Percentiles rank a stretch among this genome's conserved stretches.
Evolutionary conservation across 495 filamentous ascomycete species (phyloP).

Genomic region (Aspergillus conjunctus): DNA sequence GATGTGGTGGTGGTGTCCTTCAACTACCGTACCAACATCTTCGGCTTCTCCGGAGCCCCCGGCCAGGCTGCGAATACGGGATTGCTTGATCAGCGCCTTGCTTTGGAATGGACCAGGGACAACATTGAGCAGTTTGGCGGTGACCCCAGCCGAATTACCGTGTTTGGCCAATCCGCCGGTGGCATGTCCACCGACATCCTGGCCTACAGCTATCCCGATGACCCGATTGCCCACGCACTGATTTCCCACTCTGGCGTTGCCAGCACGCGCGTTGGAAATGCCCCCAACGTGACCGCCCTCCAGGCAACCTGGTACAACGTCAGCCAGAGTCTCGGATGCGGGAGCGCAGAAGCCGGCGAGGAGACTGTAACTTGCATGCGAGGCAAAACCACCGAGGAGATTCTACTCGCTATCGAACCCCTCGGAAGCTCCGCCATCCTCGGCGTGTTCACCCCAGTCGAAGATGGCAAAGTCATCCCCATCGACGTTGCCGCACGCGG

Average conservation of each 20-base stretch:
- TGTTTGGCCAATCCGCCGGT: conserved; percentile 36
- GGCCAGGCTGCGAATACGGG: conserved; percentile 32
- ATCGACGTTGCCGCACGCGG: neutral
- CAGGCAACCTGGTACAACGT: conserved; percentile 39
- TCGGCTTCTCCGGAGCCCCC: conserved; percentile 37
- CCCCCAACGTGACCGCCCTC: neutral
- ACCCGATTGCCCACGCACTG: conserved; percentile 34
- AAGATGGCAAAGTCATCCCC: conserved; percentile 15
- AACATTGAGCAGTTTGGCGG: conserved; percentile 40
- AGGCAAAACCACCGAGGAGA: conserved; percentile 28
- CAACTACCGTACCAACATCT: conserved; percentile 35
- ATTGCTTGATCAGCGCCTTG: conserved; percentile 36
- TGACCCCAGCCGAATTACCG: conserved; percentile 35
- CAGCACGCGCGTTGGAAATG: conserved; percentile 9
- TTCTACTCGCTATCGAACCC: conserved; percentile 31
- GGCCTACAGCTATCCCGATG: conserved; percentile 27
- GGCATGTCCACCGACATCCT: conserved; percentile 28
- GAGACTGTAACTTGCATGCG: conserved; percentile 49
- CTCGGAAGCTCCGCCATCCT: neutral
- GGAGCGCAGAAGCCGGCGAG: conserved; percentile 27
- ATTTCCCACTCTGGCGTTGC: conserved; percentile 31
- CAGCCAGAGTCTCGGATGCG: conserved; percentile 40
- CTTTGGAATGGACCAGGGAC: conserved; percentile 36
- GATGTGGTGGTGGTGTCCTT: conserved; percentile 20
- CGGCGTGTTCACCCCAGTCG: conserved; percentile 12